These are phyloP conservation scores for Pseudozyma flocculosa DNA, from an alignment of 1,284 basidiomycete species.

Conservation along the genomic window DNA sequence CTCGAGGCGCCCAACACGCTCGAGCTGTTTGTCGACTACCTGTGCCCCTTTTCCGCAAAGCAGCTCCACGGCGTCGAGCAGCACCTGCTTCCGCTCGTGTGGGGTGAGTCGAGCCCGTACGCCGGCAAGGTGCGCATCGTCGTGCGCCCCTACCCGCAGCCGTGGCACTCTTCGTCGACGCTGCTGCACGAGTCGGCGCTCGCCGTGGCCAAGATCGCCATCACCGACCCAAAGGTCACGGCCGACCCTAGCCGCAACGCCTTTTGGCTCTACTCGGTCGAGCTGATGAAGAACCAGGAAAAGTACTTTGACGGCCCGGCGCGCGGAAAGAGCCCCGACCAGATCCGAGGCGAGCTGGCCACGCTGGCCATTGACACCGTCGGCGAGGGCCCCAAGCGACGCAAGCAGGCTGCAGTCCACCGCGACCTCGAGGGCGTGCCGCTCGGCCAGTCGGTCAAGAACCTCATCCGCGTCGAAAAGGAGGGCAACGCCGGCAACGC, in stretches of 20 bases:
- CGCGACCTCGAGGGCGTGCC: constrained; percentile 58
- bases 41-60: constrained; percentile 66
- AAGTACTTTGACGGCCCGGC: constrained; percentile 77
- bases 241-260: constrained; percentile 24
- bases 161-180: constrained; percentile 65
- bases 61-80: constrained; percentile 58
- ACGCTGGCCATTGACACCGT: constrained; percentile 63
- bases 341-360: constrained; percentile 75
- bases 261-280: constrained; percentile 52
- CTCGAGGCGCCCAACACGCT: constrained; percentile 74
- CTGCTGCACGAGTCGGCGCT: constrained; percentile 78
- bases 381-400: constrained; percentile 59
- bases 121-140: constrained; percentile 76
- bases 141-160: constrained; percentile 75
- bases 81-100: constrained; percentile 57
- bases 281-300: constrained; percentile 75
- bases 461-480: constrained; percentile 68
- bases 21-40: constrained; percentile 67
- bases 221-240: constrained; percentile 10
- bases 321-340: constrained; percentile 69
- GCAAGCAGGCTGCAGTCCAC: constrained; percentile 58
- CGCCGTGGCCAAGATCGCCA: constrained; percentile 67
- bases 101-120: constrained; percentile 60
- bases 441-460: constrained; percentile 62
- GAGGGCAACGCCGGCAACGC: constrained; percentile 72